These are phyloP conservation scores for Naumovozyma castellii DNA, from an alignment of 805 yeast genomes.

Conservation along the genomic window DNA sequence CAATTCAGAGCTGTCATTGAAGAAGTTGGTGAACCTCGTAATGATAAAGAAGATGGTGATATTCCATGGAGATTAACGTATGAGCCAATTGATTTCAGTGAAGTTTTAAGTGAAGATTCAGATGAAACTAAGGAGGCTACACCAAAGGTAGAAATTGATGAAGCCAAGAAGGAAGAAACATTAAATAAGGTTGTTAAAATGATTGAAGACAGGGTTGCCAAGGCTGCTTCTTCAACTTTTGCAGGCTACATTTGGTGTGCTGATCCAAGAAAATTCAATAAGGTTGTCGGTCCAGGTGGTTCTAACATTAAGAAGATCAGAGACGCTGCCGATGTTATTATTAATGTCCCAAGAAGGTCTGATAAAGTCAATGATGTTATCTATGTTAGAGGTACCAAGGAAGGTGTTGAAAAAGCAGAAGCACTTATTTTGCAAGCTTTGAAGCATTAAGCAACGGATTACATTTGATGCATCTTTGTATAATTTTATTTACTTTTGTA, in stretches of 20 bases:
- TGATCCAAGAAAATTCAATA: slow-evolving; percentile 43
- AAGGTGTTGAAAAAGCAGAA: slow-evolving; percentile 43
- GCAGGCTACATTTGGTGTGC: slow-evolving; percentile 57
- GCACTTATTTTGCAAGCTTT: slow-evolving; percentile 30
- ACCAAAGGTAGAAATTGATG: slow-evolving; percentile 29
- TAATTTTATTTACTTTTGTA: too few species aligned
- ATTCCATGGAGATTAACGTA: slow-evolving; percentile 61
- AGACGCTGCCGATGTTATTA: slow-evolving; percentile 44
- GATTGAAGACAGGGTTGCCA: slow-evolving; percentile 41
- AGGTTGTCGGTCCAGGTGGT: slow-evolving; percentile 72
- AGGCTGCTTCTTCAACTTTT: slow-evolving; percentile 37
- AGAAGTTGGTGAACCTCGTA: slow-evolving; percentile 24
- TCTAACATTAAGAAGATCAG: slow-evolving; percentile 54
- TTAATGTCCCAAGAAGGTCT: slow-evolving; percentile 52
- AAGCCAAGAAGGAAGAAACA: slow-evolving; percentile 43
- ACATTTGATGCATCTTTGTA: background rate
- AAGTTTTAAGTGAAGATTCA: slow-evolving; percentile 18
- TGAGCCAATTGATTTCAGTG: slow-evolving; percentile 27
- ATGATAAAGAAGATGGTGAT: slow-evolving; percentile 20
- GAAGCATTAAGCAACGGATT: slow-evolving; percentile 1
- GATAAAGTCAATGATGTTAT: slow-evolving; percentile 47
- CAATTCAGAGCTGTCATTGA: slow-evolving; percentile 41
- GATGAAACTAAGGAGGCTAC: slow-evolving; percentile 42
- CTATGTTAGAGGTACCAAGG: slow-evolving; percentile 50
- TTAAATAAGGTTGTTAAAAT: slow-evolving; percentile 23